Evolutionary conservation across 2,329 filamentous ascomycete genomes (phyloP), one percentile per base, ranked within the genome.

Genomic region (Berkeleyomyces rouxiae): DNA sequence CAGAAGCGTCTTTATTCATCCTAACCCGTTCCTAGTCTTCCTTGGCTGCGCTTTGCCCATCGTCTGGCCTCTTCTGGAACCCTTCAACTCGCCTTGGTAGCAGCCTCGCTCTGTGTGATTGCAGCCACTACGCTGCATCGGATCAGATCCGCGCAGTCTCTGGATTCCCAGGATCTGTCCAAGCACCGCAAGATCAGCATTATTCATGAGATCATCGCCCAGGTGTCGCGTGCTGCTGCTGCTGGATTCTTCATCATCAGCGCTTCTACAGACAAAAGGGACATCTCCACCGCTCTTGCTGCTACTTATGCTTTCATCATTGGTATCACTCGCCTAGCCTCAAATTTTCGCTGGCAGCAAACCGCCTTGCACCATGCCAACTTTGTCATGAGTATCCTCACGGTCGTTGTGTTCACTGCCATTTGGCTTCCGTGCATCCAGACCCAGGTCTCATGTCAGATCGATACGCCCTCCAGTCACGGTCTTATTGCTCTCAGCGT

Each of bases 301-400:
- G 66, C 75, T 31, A 70, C 69, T 58, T 78, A 79, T 66, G 71
- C 72, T 46, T 75, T 79, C 57, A 31, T 73, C 44, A 68, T 79
- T 3, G 78, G 78, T 33, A 59, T 60, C 70, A 73, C 64, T 70
- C 76, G 63, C 74, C 61, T 79, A 77, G 76, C 74, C 76, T 23
- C 76, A 74, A 67, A 69, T 74, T 59, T 72, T 23, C 60, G 63
- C 47, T 64, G 63, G 63, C 63, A 64, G 53, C 63, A 64, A 39
- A 64, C 63, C 7, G 63, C 74, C 11, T 70, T 80, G 53, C 75
- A 78, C 63, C 78, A 80, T 67, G 71, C 77, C 69, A 80, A 80
- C 68, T 72, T 76, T 64, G 71, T 76, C 47, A 70, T 76, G 57
- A 68, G 69, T n/a, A 67, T 70, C 49, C 68, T 72, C 61, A 67